These are phyloP conservation scores for Coprinopsis cinerea DNA, from an alignment of 768 basidiomycete species.

Conservation along the genomic window DNA sequence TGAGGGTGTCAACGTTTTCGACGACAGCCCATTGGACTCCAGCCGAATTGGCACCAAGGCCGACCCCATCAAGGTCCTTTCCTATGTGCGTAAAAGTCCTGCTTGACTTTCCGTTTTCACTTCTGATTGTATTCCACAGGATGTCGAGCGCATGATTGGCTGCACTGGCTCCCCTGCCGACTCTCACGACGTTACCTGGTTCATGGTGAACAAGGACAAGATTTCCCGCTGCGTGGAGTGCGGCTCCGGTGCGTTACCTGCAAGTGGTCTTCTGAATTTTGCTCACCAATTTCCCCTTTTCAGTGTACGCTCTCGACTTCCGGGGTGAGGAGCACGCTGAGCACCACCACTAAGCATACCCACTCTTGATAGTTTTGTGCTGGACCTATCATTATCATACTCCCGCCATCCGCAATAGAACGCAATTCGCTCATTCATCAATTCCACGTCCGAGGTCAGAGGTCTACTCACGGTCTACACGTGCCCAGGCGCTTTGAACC, in stretches of 20 bases:
- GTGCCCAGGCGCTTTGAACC: too few relatives aligned
- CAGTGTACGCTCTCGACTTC: slow-evolving; percentile 74
- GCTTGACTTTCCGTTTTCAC: not conserved
- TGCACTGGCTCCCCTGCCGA: slow-evolving; percentile 95
- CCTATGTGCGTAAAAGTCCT: slow-evolving; percentile 57
- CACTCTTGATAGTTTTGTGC: not conserved
- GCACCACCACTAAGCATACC: slow-evolving; percentile 35
- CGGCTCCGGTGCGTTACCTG: slow-evolving; percentile 66
- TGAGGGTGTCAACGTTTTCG: slow-evolving; percentile 87
- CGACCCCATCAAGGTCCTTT: slow-evolving; percentile 83
- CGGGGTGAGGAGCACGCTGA: slow-evolving; percentile 50
- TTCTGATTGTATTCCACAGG: slow-evolving; percentile 37
- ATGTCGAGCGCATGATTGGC: slow-evolving; percentile 78
- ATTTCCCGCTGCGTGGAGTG: slow-evolving; percentile 86
- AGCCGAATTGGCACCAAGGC: slow-evolving; percentile 82
- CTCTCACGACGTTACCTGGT: slow-evolving; percentile 92
- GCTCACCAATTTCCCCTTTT: slow-evolving; percentile 2
- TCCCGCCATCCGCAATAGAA: not conserved
- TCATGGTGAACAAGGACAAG: slow-evolving; percentile 59
- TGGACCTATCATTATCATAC: not conserved
- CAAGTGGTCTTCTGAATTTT: slow-evolving; percentile 1
- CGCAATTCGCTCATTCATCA: not conserved
- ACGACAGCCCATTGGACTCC: slow-evolving; percentile 77
- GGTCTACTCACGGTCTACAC: too few relatives aligned
- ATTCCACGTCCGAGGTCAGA: too few relatives aligned